A percentile compares a stretch with the other conserved stretches of the same genome.
Evolutionary conservation across 495 filamentous ascomycete species (phyloP).

Genomic region (Lasiosphaeris hirsuta): DNA sequence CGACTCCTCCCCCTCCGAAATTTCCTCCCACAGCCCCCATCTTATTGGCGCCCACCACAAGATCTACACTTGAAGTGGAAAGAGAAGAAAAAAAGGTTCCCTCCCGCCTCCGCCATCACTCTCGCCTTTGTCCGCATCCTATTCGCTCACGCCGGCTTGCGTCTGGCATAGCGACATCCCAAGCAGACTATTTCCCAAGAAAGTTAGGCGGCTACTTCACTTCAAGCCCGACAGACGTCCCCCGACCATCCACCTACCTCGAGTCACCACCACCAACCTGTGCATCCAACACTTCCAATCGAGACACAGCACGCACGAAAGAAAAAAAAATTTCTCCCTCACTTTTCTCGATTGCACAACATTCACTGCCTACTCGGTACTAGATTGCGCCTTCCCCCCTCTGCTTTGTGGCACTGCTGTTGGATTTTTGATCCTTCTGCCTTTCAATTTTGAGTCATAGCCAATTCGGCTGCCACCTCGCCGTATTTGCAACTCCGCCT

Average conservation of each 20-base stretch:
- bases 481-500: background rate
- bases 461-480: slow-evolving; percentile 1
- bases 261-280: slow-evolving; percentile 10
- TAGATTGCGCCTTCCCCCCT: background rate
- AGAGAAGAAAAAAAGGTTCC: too few relatives aligned
- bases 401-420: slow-evolving; percentile 13
- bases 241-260: slow-evolving; percentile 2
- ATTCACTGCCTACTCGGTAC: background rate
- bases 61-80: too few relatives aligned
- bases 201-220: slow-evolving; percentile 19
- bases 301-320: background rate
- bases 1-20: too few relatives aligned
- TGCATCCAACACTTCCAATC: slow-evolving; percentile 7
- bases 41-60: too few relatives aligned
- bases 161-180: background rate
- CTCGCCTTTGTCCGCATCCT: slow-evolving; percentile 5
- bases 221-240: slow-evolving; percentile 13
- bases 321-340: slow-evolving; percentile 5
- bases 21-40: too few relatives aligned
- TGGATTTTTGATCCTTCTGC: background rate
- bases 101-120: background rate
- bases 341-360: background rate
- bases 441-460: slow-evolving; percentile 4
- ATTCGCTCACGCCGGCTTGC: background rate
- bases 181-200: slow-evolving; percentile 15